Evolutionary conservation across 2,329 filamentous ascomycete genomes (phyloP).

Genomic region (Ceratocystiopsis minuta): DNA sequence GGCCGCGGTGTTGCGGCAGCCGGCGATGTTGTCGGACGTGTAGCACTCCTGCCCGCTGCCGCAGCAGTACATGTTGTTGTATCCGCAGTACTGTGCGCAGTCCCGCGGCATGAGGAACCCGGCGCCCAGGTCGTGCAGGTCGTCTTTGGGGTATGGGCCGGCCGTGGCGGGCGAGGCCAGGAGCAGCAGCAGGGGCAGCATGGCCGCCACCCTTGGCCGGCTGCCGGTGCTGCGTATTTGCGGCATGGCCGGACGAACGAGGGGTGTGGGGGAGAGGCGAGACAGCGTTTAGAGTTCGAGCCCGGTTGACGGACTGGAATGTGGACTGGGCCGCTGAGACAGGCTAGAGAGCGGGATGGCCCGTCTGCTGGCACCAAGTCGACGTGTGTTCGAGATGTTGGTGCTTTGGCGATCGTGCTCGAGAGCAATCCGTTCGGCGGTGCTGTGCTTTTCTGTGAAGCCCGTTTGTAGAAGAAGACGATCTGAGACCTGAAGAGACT

Average conservation of each 20-base stretch:
- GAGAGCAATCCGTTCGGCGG: no score
- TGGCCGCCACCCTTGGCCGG: background rate
- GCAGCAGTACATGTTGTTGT: slow-evolving; percentile 38
- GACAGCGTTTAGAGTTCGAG: no score
- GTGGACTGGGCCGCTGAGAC: background rate
- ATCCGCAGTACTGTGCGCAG: slow-evolving; percentile 36
- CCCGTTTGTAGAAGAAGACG: no score
- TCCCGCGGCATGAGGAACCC: slow-evolving; percentile 30
- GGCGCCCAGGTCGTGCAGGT: slow-evolving; percentile 28
- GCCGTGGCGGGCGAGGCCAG: slow-evolving; percentile 18
- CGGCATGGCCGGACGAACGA: slow-evolving; percentile 1
- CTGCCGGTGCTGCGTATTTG: background rate
- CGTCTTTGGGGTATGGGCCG: slow-evolving; percentile 31
- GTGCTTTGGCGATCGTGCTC: no score
- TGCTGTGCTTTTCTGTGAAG: no score
- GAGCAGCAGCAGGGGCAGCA: slow-evolving; percentile 2
- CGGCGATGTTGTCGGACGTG: slow-evolving; percentile 31
- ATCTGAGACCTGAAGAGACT: no score
- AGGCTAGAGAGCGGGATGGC: no score
- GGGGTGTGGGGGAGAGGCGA: background rate
- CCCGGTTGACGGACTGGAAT: slow-evolving; percentile 3
- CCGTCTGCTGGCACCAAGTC: no score
- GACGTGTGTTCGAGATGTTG: no score
- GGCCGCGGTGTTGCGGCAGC: slow-evolving; percentile 23
- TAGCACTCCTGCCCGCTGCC: slow-evolving; percentile 28